phyloP scores from a whole-genome alignment of 495 filamentous ascomycete genomes.

The Penicillium egyptiacum region DNA sequence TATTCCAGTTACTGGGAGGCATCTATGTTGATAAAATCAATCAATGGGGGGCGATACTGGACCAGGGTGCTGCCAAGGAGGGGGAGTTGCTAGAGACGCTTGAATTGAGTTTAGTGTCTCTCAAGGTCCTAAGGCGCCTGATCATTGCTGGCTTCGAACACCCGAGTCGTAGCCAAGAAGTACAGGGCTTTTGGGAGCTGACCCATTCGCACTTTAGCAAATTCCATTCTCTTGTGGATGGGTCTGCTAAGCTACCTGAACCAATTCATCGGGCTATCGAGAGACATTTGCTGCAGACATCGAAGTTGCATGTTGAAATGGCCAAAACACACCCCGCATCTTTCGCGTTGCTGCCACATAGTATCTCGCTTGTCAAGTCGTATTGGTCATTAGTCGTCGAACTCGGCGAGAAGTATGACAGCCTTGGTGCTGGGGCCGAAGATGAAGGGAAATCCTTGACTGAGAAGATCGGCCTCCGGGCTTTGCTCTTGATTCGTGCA shows the following conservation, averaged over 20 bases:
- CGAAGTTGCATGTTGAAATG: constrained; percentile 90
- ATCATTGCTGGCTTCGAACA: constrained; percentile 79
- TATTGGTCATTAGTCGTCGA: constrained; percentile 81
- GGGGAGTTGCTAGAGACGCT: constrained; percentile 59
- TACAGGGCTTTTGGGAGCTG: constrained; percentile 73
- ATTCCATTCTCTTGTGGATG: constrained; percentile 52
- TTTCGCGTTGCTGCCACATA: constrained; percentile 77
- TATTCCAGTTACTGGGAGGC: constrained; percentile 70
- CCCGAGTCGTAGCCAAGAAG: constrained; percentile 72
- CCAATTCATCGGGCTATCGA: constrained; percentile 56
- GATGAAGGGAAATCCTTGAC: constrained; percentile 55
- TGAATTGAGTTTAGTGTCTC: constrained; percentile 70
- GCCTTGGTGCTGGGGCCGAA: constrained; percentile 52
- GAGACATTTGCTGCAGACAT: constrained; percentile 83
- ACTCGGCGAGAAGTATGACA: constrained; percentile 68
- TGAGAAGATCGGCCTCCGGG: constrained; percentile 77
- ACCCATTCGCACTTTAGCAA: constrained; percentile 69
- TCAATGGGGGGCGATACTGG: constrained; percentile 66
- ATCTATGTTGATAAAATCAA: constrained; percentile 75
- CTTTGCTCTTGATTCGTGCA: constrained; percentile 76
- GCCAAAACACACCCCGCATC: constrained; percentile 69
- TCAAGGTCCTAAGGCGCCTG: constrained; percentile 79
- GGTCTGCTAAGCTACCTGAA: constrained; percentile 27
- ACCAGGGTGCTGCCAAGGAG: constrained; percentile 55
- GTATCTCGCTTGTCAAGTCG: constrained; percentile 66